phyloP scores from a whole-genome alignment of 768 basidiomycete species.

The Auricularia sp. region DNA sequence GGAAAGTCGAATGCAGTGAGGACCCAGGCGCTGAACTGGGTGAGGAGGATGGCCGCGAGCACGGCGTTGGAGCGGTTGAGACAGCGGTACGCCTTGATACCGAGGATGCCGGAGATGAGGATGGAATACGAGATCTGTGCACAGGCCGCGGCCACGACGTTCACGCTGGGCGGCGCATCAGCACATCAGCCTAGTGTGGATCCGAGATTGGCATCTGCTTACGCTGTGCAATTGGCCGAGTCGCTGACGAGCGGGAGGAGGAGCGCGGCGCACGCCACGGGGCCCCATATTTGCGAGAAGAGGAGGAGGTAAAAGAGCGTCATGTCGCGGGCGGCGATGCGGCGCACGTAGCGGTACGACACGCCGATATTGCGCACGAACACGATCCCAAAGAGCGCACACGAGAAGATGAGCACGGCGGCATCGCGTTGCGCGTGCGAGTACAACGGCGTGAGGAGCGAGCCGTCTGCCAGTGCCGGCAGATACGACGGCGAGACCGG shows the following conservation, averaged over 20 bases:
- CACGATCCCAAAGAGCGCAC: slow-evolving; percentile 39
- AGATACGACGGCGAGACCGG: slow-evolving; percentile 39
- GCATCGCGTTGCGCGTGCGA: slow-evolving; percentile 32
- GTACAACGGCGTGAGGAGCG: slow-evolving; percentile 42
- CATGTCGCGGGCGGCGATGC: slow-evolving; percentile 49
- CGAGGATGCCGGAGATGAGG: slow-evolving; percentile 54
- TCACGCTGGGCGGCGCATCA: slow-evolving; percentile 1
- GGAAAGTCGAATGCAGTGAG: slow-evolving; percentile 1
- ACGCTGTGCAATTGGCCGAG: slow-evolving; percentile 38
- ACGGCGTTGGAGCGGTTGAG: slow-evolving; percentile 50
- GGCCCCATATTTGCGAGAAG: slow-evolving; percentile 44
- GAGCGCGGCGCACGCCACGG: slow-evolving; percentile 32
- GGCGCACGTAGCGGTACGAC: slow-evolving; percentile 41
- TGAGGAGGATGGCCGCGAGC: slow-evolving; percentile 30
- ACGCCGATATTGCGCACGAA: slow-evolving; percentile 45
- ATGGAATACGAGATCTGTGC: slow-evolving; percentile 7
- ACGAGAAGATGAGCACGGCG: slow-evolving; percentile 36
- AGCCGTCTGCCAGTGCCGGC: slow-evolving; percentile 45
- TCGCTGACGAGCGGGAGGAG: slow-evolving; percentile 38
- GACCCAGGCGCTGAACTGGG: slow-evolving; percentile 22
- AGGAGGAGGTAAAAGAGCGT: slow-evolving; percentile 48
- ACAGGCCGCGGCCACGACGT: slow-evolving; percentile 5
- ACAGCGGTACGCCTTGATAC: slow-evolving; percentile 58
- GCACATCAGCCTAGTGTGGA: slow-evolving; percentile 1
- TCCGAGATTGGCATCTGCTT: slow-evolving; percentile 25